Conservation (phyloP, 2,329 filamentous ascomycete species). For the Fusarium sp. region DNA sequence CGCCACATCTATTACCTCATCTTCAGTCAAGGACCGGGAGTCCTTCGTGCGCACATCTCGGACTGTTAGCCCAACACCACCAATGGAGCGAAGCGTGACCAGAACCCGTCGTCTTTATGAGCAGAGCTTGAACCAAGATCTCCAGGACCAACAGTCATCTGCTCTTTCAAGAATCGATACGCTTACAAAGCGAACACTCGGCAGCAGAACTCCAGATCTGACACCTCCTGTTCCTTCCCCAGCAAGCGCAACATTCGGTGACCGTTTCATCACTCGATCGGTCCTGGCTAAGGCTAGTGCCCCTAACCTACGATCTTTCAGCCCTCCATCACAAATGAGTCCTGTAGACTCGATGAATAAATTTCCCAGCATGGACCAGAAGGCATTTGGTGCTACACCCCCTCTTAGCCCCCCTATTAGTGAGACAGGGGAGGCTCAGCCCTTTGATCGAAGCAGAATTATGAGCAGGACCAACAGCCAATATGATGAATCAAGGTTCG, state of each 20-base stretch:
- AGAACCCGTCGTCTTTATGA: conserved; percentile 84
- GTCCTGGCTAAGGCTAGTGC: conserved; percentile 69
- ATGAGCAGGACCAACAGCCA: conserved; percentile 72
- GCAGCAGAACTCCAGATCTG: conserved; percentile 61
- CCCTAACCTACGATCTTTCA: conserved; percentile 71
- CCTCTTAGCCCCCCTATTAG: conserved; percentile 68
- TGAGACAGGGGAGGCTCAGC: conserved; percentile 73
- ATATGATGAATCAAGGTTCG: conserved; percentile 87
- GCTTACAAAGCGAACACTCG: conserved; percentile 67
- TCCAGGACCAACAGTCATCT: conserved; percentile 82
- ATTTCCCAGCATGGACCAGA: conserved; percentile 48
- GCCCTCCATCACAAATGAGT: conserved; percentile 55
- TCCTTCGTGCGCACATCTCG: conserved; percentile 50
- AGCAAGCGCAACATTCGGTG: conserved; percentile 52
- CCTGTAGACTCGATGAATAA: conserved; percentile 50
- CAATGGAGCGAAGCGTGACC: conserved; percentile 71
- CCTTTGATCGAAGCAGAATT: conserved; percentile 82
- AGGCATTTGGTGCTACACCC: conserved; percentile 48
- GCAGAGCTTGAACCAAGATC: conserved; percentile 79
- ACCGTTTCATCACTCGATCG: conserved; percentile 58
- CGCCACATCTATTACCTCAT: conserved; percentile 78
- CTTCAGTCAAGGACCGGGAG: conserved; percentile 62
- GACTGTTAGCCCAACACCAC: conserved; percentile 50
- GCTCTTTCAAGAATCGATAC: conserved; percentile 83
- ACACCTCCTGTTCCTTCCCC: conserved; percentile 58